Evolutionary conservation across 257 asterid species (phyloP).

Genomic region (Fraxinus americana): DNA sequence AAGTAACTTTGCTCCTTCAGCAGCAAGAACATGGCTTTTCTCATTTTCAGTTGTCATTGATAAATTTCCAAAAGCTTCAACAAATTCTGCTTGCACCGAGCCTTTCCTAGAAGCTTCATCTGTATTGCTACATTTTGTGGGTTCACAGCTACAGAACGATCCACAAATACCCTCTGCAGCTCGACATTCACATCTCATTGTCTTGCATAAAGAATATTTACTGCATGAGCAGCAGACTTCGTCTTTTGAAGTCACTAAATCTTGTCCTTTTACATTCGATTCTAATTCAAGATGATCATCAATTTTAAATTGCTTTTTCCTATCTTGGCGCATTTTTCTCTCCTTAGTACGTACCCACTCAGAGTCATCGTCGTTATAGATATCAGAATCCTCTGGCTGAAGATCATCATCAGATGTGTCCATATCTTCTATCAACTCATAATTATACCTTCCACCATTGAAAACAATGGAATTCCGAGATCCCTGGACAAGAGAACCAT

Average conservation of each 20-base stretch:
- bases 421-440: constrained; percentile 69
- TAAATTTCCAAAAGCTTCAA: constrained; percentile 29
- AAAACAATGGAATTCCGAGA: constrained; percentile 51
- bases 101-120: constrained; percentile 27
- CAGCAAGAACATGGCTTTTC: constrained; percentile 50
- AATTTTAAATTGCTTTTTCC: constrained; percentile 38
- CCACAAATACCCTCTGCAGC: constrained; percentile 58
- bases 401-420: constrained; percentile 68
- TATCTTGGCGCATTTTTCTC: constrained; percentile 40
- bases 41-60: constrained; percentile 43
- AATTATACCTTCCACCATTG: constrained; percentile 33
- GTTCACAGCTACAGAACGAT: constrained; percentile 57
- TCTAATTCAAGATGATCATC: constrained; percentile 31
- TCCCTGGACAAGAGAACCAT: constrained; percentile 41
- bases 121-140: constrained; percentile 64
- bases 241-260: not conserved
- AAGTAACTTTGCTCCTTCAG: constrained; percentile 86
- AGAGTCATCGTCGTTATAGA: constrained; percentile 32
- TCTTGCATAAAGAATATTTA: constrained; percentile 68
- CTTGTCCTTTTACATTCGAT: constrained; percentile 24
- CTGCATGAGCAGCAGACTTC: constrained; percentile 77
- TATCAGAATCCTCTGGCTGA: constrained; percentile 24
- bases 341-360: constrained; percentile 47
- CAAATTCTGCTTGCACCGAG: constrained; percentile 25
- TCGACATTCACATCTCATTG: constrained; percentile 80